phyloP scores from a whole-genome alignment of 768 basidiomycete species.

The Boletus vinaceobasis region DNA sequence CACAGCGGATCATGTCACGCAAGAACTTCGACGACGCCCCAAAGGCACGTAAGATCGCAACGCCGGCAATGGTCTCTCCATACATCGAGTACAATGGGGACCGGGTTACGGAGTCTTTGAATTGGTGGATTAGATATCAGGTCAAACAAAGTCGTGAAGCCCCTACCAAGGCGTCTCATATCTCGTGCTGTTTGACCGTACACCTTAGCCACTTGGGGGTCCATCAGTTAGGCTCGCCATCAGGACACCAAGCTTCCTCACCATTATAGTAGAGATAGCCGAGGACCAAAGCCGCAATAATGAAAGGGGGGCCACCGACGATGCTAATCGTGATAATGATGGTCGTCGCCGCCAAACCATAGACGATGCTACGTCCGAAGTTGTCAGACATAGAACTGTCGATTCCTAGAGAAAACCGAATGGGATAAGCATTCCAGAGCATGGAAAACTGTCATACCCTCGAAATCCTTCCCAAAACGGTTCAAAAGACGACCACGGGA shows the following conservation, averaged over 20 bases:
- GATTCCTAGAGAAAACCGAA: conserved; percentile 47
- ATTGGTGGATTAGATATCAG: neutral
- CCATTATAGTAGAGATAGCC: conserved; percentile 70
- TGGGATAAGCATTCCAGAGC: conserved; percentile 1
- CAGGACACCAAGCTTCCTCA: conserved; percentile 28
- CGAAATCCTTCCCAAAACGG: conserved; percentile 88
- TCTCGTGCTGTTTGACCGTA: conserved; percentile 87
- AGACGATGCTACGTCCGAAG: conserved; percentile 75
- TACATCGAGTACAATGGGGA: conserved; percentile 48
- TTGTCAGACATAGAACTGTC: conserved; percentile 83
- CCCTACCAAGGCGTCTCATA: conserved; percentile 71
- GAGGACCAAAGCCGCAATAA: conserved; percentile 55
- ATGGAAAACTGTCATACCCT: conserved; percentile 38
- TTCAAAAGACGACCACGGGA: conserved; percentile 82
- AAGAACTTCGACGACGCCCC: conserved; percentile 86
- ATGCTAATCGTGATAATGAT: conserved; percentile 72
- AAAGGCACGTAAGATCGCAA: conserved; percentile 70
- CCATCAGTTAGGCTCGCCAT: conserved; percentile 5
- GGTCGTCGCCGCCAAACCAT: conserved; percentile 64
- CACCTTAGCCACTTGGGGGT: conserved; percentile 37
- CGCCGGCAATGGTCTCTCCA: conserved; percentile 49
- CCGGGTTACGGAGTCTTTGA: conserved; percentile 44
- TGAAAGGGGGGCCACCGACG: conserved; percentile 76
- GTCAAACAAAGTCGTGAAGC: neutral
- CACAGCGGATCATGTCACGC: conserved; percentile 77